Evolutionary conservation across 129 eudicot genomes (phyloP).

Genomic region (Escallonia herrerae): DNA sequence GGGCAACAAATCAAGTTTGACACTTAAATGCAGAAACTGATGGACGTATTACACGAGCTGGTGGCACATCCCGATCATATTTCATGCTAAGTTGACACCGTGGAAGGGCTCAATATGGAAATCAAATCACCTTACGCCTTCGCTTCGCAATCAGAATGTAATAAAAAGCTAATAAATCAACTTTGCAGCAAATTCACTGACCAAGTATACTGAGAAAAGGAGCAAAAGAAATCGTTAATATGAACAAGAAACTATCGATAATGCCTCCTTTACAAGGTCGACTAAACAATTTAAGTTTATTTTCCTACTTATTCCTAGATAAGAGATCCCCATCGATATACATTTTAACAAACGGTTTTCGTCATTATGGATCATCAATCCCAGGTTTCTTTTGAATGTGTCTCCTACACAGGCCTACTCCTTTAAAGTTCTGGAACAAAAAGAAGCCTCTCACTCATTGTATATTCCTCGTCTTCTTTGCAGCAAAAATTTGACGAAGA

Average conservation of each 20-base stretch:
- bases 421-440: slow-evolving; percentile 8
- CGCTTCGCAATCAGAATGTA: too few species aligned
- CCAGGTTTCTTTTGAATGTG: slow-evolving; percentile 10
- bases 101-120: too few species aligned
- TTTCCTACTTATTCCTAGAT: slow-evolving; percentile 11
- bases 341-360: slow-evolving; percentile 1
- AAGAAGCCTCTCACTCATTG: slow-evolving; percentile 27
- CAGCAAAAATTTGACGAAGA: slow-evolving; percentile 88
- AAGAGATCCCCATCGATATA: slow-evolving; percentile 1
- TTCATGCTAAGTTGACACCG: too few species aligned
- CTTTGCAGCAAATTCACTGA: too few species aligned
- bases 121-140: too few species aligned
- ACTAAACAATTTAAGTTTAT: neutral
- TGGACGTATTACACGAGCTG: too few species aligned
- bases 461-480: slow-evolving; percentile 66
- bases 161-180: too few species aligned
- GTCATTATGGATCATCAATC: slow-evolving; percentile 5
- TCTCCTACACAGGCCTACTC: slow-evolving; percentile 5
- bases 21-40: too few species aligned
- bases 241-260: neutral
- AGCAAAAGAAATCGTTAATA: neutral
- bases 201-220: too few species aligned
- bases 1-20: too few species aligned
- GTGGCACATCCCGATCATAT: too few species aligned
- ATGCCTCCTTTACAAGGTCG: slow-evolving; percentile 18